These are phyloP conservation scores for Obelidium mucronatum DNA, from an alignment of 192 early-diverging fungal genomes.

Conservation along the genomic window DNA sequence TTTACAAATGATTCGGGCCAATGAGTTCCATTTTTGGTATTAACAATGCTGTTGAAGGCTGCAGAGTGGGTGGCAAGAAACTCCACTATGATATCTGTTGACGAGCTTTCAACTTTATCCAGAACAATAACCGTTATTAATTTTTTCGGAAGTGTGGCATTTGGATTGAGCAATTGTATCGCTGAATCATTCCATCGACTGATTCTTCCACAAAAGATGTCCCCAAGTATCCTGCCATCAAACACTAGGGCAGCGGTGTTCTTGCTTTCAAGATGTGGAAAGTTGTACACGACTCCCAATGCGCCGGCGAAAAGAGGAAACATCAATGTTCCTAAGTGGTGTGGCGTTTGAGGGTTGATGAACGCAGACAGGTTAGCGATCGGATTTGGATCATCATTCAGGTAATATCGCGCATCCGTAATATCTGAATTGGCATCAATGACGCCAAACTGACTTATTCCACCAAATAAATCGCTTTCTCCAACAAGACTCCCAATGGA, in stretches of 20 bases:
- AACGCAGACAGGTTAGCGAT: not conserved
- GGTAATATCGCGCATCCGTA: not conserved
- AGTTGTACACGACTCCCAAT: constrained; percentile 6
- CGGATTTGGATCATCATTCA: not conserved
- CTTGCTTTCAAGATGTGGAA: not conserved
- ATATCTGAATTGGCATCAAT: not conserved
- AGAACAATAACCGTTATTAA: not conserved
- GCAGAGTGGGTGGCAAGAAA: not conserved
- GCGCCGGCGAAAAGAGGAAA: constrained; percentile 17
- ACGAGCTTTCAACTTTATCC: not conserved
- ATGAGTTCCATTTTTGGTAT: not conserved
- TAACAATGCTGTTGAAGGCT: not conserved
- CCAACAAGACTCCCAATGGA: too few species aligned
- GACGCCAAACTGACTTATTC: not conserved
- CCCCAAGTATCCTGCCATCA: not conserved
- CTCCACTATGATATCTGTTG: not conserved
- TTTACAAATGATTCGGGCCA: not conserved
- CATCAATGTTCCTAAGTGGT: constrained; percentile 13
- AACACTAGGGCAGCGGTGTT: not conserved
- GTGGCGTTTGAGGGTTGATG: not conserved
- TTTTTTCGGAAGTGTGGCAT: not conserved
- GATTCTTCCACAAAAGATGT: constrained; percentile 3
- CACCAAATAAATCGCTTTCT: not conserved
- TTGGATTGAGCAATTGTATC: not conserved
- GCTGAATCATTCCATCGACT: not conserved